Base-by-base conservation (phyloP, 441 rosid genomes). In the Croton laevigatus region DNA sequence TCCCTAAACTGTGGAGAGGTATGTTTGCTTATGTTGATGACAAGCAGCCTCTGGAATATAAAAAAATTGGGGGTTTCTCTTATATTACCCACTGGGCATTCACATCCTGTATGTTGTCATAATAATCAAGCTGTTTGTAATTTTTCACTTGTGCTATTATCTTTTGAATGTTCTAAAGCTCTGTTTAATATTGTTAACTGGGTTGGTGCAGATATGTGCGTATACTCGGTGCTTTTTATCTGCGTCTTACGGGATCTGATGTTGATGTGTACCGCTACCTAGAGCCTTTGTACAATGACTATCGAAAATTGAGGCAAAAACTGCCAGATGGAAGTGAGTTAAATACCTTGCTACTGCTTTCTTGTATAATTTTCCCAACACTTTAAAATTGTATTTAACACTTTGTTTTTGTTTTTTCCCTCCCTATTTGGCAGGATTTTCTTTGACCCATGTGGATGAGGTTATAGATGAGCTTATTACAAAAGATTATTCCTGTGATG, bases 261-360 rank as follows among this genome's bases (percentile, higher is more conserved):
- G 68, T 80, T 52, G 97, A 95, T 80, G 82, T 95, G 38, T 88
- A 91, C 74, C 91, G 92, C 4, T 95, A 95, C 75, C 84, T 95
- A n/a, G 99, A 91, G 76, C 99, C 98, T 23, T 79, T 92, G 37
- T 92, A 92, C 75, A 92, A 91, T 70, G 99, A 94, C 75, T 92
- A 92, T 71, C 81, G 97, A 0, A 92, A 92, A 78, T 73, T 92
- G 78, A 82, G 99, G 77, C 79, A 57, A 63, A 87, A 81, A 75
- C 75, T 74, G 57, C 22, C 86, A 34, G 97, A 93, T 72, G 97
- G 98, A 69, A 72, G 98, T 90, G 82, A 82, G 91, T 73, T 72
- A 34, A 42, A 6, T 13, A 36, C 62, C 46, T 63, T 49, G n/a
- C 38, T 44, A 40, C 48, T 13, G 6, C 6, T 22, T 14, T 65